Base-by-base conservation (phyloP, 305 asterid genomes). In the Fraxinus xanthoxyloides region DNA sequence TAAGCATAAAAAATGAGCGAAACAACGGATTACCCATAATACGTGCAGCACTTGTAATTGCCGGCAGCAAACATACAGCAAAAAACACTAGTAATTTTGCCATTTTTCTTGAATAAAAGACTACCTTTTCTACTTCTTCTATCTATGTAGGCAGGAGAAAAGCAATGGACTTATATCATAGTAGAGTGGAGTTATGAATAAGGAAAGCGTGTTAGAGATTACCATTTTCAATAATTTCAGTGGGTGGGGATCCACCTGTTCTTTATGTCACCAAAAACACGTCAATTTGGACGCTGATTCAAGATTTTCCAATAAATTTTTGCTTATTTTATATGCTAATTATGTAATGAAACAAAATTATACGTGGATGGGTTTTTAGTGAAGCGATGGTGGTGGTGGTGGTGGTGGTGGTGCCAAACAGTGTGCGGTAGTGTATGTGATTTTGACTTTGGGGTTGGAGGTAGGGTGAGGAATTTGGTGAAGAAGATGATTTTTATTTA, bases 51-150 rank as follows among this genome's bases (percentile, higher is more conserved):
- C 34, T 63, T 9, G 83, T 85, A 75, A 90, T 73, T 77, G 91
- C 86, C 15, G 89, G 87, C 6, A 88, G 88, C 21, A 85, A 72
- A n/a, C 89, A 94, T 2, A 90, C 13, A 56, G 94, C 92, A 12
- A 92, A 24, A 40, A 88, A 61, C 0, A 79, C 75, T 0, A 89
- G 76, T 43, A 90, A 26, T 61, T 86, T 92, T 36, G 90, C 89
- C 94, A 91, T 94, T 83, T 56, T 75, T 13, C 48, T 36, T 70
- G 17, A 54, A 54, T n/a, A n/a, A 2, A 54, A 54, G 24, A 54
- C 24, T 54, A 6, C 8, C 32, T 4, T 24, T 10, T 24, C 31
- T 24, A 0, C 72, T 23, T 9, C 7, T 23, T 9, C 40, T 67
- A 5, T 21, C 19, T 13, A 9, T 51, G n/a, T 7, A 38, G 46